Evolutionary conservation across 345 rosid species (phyloP), one percentile per base, ranked within the genome.

Genomic region (Populus nigra): DNA sequence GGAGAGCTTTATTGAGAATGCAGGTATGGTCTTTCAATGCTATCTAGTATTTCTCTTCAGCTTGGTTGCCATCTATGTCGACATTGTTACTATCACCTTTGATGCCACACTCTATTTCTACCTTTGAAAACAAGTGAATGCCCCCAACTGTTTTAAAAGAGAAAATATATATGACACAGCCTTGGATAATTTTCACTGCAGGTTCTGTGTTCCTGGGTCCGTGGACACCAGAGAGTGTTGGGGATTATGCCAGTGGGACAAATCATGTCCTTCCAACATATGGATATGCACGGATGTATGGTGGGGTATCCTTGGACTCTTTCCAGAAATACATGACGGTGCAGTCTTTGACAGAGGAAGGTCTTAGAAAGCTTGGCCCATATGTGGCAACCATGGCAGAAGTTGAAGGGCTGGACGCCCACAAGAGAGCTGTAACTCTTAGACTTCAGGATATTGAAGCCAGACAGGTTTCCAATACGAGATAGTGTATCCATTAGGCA

Each of bases 181-280:
- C n/a, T 20, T 13, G 47, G n/a, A 29, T 25, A 12, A 66, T 55
- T 47, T 65, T 25, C 15, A 22, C 71, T 61, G 63, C 86, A 91
- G 96, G 98, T 25, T 94, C 97, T 0, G 97, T 93, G 76, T 94
- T 94, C 83, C 33, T 94, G 71, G 98, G 97, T 22, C 89, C 85
- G 39, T 93, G 99, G 98, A 96, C 98, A 1, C 98, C 99, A 3
- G 97, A 93, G 84, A 96, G 99, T 63, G 97, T 93, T 50, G 99
- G 98, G 62, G 97, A 96, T 80, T 93, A 96, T 78, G 99, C 98
- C 2, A 96, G 98, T 5, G 98, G 97, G 36, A 95, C 96, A 79
- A 93, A 94, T 83, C 95, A 90, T 43, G 97, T 92, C 76, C 92
- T 92, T 20, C 99, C 96, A 8, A 93, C 97, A 0, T 96, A 96